Base-by-base conservation (phyloP, 1,284 basidiomycete species). In the Apiotrichum sp. region DNA sequence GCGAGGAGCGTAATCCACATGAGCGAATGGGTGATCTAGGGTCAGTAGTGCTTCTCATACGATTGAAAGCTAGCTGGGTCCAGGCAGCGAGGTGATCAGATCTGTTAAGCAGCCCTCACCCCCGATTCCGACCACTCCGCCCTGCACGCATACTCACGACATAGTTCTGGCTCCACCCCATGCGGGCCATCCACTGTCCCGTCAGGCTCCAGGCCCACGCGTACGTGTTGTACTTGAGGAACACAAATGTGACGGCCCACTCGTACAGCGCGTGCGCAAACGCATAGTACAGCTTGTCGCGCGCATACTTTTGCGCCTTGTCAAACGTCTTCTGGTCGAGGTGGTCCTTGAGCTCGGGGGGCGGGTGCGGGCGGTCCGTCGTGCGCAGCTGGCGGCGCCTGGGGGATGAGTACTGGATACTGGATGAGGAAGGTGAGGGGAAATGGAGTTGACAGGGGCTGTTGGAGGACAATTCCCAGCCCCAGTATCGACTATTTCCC, bases 281-380 rank as follows among this genome's bases (percentile, higher is more conserved):
- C 1, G 84, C 82, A 74, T 89, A 95, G 66, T 83, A 82, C n/a
- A 92, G 87, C 77, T 98, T 97, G 81, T 95, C 90, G 50, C 82
- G 83, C 16, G 92, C 90, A 77, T 98, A 98, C 32, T 80, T 77
- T 74, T 98, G 93, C 1, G 91, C 93, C 69, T 96, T 96, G 58
- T 83, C 77, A 75, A 93, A 96, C 6, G 85, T 86, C 1, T 87
- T 84, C 14, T 79, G 72, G 6, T 82, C 80, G 63, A 96, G 87
- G 70, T 95, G 87, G 0, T 77, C 76, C 0, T 82, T 83, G 4
- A 97, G 82, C 1, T 83, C 85, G 0, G 82, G 72, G 0, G 93
- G 93, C 0, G 93, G 90, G n/a, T 81, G 77, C 0, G 80, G 82
- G 64, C 86, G 87, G 1, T 82, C 84, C 74, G 92, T 95, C 50